Evolutionary conservation across 164 flowering plant species (phyloP).

Genomic region (Berberis thunbergii): DNA sequence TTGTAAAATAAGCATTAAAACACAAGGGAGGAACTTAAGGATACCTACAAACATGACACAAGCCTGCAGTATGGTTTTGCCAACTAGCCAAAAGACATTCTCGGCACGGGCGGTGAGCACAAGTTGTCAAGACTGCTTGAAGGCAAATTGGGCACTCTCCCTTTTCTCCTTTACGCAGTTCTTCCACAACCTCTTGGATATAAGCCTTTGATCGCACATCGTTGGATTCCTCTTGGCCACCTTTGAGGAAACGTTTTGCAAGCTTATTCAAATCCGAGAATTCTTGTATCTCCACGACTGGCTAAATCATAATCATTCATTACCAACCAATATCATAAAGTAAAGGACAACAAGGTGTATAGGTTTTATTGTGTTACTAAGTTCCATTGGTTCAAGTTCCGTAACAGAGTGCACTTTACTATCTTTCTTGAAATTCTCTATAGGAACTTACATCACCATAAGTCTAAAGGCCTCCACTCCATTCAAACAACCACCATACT

Average conservation of each 20-base stretch:
- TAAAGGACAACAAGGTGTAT: too few relatives aligned
- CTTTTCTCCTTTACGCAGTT: conserved; percentile 73
- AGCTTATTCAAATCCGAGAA: conserved; percentile 86
- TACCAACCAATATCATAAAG: conserved; percentile 4
- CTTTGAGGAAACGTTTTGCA: conserved; percentile 80
- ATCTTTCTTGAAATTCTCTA: too few relatives aligned
- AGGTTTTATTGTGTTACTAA: too few relatives aligned
- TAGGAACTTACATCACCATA: too few relatives aligned
- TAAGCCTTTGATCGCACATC: conserved; percentile 72
- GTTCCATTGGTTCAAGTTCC: too few relatives aligned
- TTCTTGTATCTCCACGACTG: conserved; percentile 97
- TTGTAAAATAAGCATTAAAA: not conserved
- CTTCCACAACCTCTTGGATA: conserved; percentile 88
- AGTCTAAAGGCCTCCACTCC: too few relatives aligned
- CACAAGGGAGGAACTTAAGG: not conserved
- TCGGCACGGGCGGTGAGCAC: conserved; percentile 93
- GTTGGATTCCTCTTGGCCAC: conserved; percentile 36
- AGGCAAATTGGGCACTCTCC: conserved; percentile 99
- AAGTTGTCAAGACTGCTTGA: conserved; percentile 94
- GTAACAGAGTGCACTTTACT: too few relatives aligned
- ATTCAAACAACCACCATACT: too few relatives aligned
- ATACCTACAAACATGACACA: conserved; percentile 98
- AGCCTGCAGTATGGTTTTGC: conserved; percentile 69
- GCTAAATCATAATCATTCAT: conserved; percentile 8
- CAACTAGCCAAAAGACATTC: conserved; percentile 94